Base-by-base conservation (phyloP, 345 rosid genomes). In the Passiflora organensis region DNA sequence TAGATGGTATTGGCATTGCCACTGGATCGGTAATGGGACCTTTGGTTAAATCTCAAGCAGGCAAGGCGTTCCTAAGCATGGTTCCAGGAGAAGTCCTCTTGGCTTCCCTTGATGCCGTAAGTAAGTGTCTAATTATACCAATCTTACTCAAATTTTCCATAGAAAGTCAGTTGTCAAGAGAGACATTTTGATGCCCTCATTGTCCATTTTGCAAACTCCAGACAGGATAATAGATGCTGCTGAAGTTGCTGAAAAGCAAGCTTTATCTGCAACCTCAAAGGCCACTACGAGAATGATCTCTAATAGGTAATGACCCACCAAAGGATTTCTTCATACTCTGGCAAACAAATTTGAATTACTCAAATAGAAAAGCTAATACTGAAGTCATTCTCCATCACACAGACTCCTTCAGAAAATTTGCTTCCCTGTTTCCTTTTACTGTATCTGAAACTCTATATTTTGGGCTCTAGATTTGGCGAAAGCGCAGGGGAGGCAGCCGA, bases 21-120 rank as follows among this genome's bases (percentile, higher is more conserved):
- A 53, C 85, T 0, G 93, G 95, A 34, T 59, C 90, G 14, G 83
- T 78, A 52, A 82, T 87, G 95, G 72, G 61, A 0, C 98, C 93
- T 0, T 25, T 88, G 60, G 70, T 84, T 55, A 84, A 79, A 53
- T 85, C 96, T 5, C 83, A 78, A 71, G 80, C 95, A 0, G 98
- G 95, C 53, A 84, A 76, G 51, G 78, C 86, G 10, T 78, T 87
- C 74, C 66, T 87, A 21, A 52, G 91, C 42, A 85, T 74, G 91
- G 82, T 76, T 56, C 96, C 98, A 5, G 96, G 96, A 60, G 82
- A 88, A 63, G 95, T 88, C 48, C 78, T 88, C 47, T 59, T 85
- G 63, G 96, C 96, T 51, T 84, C 96, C 6, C 85, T 91, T 39
- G 98, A 91, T 56, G 93, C 98, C 21, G 79, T 87, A 46, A 82